phyloP scores from a whole-genome alignment of 2,329 filamentous ascomycete species.

The Colletotrichum shisoi region DNA sequence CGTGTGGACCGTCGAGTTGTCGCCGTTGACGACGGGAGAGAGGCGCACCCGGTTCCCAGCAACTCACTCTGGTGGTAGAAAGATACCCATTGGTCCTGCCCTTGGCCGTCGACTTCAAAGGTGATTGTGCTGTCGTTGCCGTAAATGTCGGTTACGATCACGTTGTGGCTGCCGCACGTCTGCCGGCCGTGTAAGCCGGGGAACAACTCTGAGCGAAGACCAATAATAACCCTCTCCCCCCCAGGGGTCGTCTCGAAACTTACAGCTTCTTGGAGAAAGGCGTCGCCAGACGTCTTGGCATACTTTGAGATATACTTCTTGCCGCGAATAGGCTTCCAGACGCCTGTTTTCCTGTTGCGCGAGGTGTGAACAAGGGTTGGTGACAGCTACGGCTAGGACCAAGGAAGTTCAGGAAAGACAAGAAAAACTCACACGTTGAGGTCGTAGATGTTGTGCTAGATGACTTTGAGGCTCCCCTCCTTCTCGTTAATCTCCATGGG shows the following conservation, averaged over 20 bases:
- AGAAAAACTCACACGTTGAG: conserved; percentile 50
- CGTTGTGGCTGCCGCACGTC: conserved; percentile 55
- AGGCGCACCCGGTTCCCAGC: background rate
- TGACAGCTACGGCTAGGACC: too few relatives aligned
- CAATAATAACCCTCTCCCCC: too few relatives aligned
- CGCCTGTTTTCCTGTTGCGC: conserved; percentile 51
- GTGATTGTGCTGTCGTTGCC: conserved; percentile 62
- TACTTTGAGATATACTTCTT: conserved; percentile 55
- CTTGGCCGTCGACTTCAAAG: conserved; percentile 56
- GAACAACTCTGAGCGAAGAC: too few relatives aligned
- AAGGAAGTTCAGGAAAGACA: too few relatives aligned
- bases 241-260: too few relatives aligned
- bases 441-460: conserved; percentile 64
- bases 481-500: conserved; percentile 61
- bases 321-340: conserved; percentile 56
- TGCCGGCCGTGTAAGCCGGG: too few relatives aligned
- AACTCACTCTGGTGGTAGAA: conserved; percentile 60
- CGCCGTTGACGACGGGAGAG: background rate
- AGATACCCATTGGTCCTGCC: conserved; percentile 61
- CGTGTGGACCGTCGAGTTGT: too few relatives aligned
- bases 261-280: conserved; percentile 59
- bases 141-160: conserved; percentile 60
- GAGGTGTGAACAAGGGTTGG: too few relatives aligned
- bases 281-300: conserved; percentile 54
- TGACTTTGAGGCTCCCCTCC: conserved; percentile 56